Conservation (phyloP, 345 rosid genomes). For the Aurinia saxatilis region DNA sequence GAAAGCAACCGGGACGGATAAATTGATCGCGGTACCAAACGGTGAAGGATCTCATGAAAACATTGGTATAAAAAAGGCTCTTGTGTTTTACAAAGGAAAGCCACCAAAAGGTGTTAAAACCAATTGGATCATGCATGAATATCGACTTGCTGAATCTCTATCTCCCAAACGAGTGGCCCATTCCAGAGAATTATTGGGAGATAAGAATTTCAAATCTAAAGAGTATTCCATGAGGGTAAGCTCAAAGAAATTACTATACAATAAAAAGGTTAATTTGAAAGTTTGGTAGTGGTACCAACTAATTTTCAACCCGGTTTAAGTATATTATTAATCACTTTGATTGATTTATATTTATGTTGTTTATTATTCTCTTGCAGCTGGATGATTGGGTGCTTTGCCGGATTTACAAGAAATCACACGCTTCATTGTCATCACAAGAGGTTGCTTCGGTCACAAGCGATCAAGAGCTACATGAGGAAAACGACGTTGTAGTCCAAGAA, state of each 20-base stretch:
- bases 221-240: constrained; percentile 92
- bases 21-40: constrained; percentile 47
- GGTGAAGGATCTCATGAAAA: constrained; percentile 36
- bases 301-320: not conserved
- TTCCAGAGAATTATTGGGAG: constrained; percentile 13
- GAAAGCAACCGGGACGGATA: constrained; percentile 98
- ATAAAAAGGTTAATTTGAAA: not conserved
- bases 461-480: constrained; percentile 55
- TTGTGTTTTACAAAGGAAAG: constrained; percentile 88
- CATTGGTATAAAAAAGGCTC: constrained; percentile 91
- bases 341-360: not conserved
- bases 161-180: constrained; percentile 15
- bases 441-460: constrained; percentile 34
- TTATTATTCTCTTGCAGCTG: constrained; percentile 36
- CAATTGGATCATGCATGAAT: constrained; percentile 98
- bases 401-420: constrained; percentile 74
- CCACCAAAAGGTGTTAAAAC: constrained; percentile 94
- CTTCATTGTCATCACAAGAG: constrained; percentile 36
- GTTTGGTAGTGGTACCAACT: not conserved
- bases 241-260: too few species aligned
- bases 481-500: constrained; percentile 18
- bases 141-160: constrained; percentile 53
- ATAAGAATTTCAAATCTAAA: constrained; percentile 40
- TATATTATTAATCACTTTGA: not conserved
- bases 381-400: constrained; percentile 99